Base-by-base conservation (phyloP, 208 protist species). In the Zelonia costaricensis region DNA sequence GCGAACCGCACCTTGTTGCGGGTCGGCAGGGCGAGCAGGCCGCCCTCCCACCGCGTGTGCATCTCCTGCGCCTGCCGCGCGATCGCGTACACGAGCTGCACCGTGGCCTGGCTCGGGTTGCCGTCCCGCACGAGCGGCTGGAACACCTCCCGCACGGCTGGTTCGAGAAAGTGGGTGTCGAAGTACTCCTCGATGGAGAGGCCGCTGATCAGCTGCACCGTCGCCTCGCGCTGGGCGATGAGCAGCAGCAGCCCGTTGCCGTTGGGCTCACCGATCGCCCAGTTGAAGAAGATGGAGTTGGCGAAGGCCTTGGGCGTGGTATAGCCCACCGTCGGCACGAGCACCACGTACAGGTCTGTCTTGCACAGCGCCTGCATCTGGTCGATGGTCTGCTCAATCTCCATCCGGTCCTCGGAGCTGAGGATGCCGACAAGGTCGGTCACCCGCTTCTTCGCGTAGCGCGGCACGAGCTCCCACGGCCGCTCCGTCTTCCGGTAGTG, bases 31-130 rank as follows among this genome's bases (percentile, higher is more conserved):
- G 84, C 30, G 8, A 93, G 47, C n/a, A 92, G 27, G 12, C 81
- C 80, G 4, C 61, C 54, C 49, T 87, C 65, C 88, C 88, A 94
- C 30, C 61, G 38, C 1, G 48, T 63, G 35, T 82, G 80, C 84
- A 92, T 89, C 61, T 94, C 88, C 49, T 88, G 80, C 25, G 83
- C 82, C 57, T 94, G 88, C 9, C 88, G 82, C 9, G 85, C 88
- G 31, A 94, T 88, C 12, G 88, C 85, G 68, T 94, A 92, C 23
- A 94, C 83, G n/a, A 92, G 75, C 70, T 94, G 88, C 48, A 94
- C 71, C 18, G 77, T 84, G 1, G 85, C 85, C 62, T 92, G 91
- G 60, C 85, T 92, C 22, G 88, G 67, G 55, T 80, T 78, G 3
- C 88, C 88, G 18, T 88, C 84, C 0, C 76, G 71, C 27, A 94